Base-by-base conservation (phyloP, 148 eudicot species). In the Camellia granthamiana region DNA sequence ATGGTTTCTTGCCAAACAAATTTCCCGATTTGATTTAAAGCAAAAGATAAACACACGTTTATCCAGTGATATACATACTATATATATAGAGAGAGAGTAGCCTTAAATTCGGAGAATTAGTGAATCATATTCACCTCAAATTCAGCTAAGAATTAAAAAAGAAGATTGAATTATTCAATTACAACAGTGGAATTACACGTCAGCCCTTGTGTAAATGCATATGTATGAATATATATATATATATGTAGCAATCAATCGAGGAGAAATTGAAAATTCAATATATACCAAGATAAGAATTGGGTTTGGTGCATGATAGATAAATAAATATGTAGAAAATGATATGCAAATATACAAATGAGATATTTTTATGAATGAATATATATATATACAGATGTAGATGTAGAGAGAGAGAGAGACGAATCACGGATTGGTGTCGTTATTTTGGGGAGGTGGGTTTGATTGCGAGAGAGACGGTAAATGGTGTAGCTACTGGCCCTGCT, bases 391-490 rank as follows among this genome's bases (percentile, higher is more conserved):
- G 47, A 30, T 47, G 56, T 47, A 72, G 51, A 72, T 19, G 52
- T 14, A 21, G 5, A 52, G 18, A 14, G 68, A 74, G 46, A 18
- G 70, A 66, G 61, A 76, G 63, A 61, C 74, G 38, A 69, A 30
- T 87, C 86, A 85, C 86, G 90, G 90, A 85, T 81, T 69, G 70
- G 47, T 77, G 75, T 66, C 18, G 16, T 66, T 30, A 5, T 81
- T 79, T 63, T 75, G 71, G 72, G 49, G 55, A 42, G 16, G 46
- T 67, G 78, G 71, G 72, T 49, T 21, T 9, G 76, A 13, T 12
- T 3, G 56, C 46, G 56, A 46, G 54, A 51, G 58, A 71, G 69
- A 65, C 6, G 41, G 69, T 7, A 8, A 5, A 30, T 30, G 38
- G 38, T 30, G 38, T 30, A 30, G 1, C 38, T 1, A 30, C 38